Evolutionary conservation across 169 alveolate genomes (phyloP), one percentile per base, ranked within the genome.

Genomic region (Plasmodium vivax): DNA sequence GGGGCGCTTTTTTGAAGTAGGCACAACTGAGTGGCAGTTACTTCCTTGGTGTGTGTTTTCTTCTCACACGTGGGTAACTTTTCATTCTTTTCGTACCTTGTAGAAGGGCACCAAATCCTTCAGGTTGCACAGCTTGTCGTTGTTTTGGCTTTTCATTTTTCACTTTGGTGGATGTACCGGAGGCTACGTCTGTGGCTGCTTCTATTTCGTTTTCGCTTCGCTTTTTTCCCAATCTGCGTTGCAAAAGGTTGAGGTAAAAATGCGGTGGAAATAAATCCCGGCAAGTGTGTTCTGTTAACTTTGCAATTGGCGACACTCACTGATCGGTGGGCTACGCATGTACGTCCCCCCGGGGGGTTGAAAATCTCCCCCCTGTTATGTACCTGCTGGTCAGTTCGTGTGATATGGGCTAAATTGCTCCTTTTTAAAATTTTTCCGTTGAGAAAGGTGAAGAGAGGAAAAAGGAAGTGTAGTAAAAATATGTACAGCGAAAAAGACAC

Each of bases 41-140:
- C n/a, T 10, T 10, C 43, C 16, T 68, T 8, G 41, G 12, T 23
- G 16, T 68, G 77, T 68, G 41, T 12, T 68, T 27, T 27, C 36
- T 7, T 68, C 41, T 27, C 16, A 9, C 38, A 27, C 3, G 3
- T 68, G 77, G 3, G 27, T 1, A 19, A 68, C 36, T 68, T 19
- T 68, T 68, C 27, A 23, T 68, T 68, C 27, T 27, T 30, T 68
- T 34, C 2, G 32, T 56, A 85, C 93, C 71, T 85, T 85, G 80
- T 85, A 85, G 71, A 85, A 85, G 54, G 93, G 93, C n/a, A 77
- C 85, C 81, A 85, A 54, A 38, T 85, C 93, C 80, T 85, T 85
- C 23, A 85, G 82, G 34, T 85, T 85, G 41, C 77, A n/a, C 62
- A 85, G 38, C 45, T 85, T 85, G 58, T 85, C 93, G 43, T 32